Conservation (phyloP, 306 rosid species). For the Inga leiocalycina region DNA sequence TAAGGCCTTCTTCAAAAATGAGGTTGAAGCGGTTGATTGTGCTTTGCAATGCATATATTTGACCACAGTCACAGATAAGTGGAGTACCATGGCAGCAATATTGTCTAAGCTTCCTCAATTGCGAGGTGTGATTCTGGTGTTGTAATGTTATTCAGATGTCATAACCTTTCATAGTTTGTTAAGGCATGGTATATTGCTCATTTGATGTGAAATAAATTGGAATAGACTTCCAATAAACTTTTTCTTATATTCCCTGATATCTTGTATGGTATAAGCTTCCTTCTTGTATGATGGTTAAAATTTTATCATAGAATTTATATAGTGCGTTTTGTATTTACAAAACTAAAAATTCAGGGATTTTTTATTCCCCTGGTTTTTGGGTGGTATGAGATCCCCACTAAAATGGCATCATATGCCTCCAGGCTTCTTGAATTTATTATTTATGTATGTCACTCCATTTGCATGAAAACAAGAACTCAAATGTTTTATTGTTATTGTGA, state of each 20-base stretch:
- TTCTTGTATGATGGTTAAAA: neutral
- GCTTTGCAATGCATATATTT: constrained; percentile 91
- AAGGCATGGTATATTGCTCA: constrained; percentile 21
- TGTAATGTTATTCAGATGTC: constrained; percentile 31
- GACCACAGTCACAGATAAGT: constrained; percentile 80
- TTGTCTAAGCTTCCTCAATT: constrained; percentile 80
- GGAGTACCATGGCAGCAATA: constrained; percentile 84
- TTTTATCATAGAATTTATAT: neutral
- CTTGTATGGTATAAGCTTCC: neutral
- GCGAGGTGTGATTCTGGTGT: constrained; percentile 56
- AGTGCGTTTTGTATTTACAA: neutral
- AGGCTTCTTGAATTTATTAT: neutral
- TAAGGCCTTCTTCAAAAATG: constrained; percentile 63
- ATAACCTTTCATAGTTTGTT: constrained; percentile 24
- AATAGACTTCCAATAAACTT: neutral
- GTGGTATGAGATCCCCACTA: neutral
- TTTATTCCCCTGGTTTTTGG: neutral
- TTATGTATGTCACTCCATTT: neutral
- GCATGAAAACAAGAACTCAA: neutral
- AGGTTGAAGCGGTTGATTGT: constrained; percentile 80
- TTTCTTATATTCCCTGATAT: neutral
- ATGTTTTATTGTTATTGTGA: neutral
- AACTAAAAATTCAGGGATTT: neutral
- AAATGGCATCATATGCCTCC: neutral
- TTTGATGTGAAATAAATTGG: neutral